Percentiles rank a stretch among this genome's conserved stretches.
Conservation (phyloP, 441 rosid genomes). For the Hura crepitans region DNA sequence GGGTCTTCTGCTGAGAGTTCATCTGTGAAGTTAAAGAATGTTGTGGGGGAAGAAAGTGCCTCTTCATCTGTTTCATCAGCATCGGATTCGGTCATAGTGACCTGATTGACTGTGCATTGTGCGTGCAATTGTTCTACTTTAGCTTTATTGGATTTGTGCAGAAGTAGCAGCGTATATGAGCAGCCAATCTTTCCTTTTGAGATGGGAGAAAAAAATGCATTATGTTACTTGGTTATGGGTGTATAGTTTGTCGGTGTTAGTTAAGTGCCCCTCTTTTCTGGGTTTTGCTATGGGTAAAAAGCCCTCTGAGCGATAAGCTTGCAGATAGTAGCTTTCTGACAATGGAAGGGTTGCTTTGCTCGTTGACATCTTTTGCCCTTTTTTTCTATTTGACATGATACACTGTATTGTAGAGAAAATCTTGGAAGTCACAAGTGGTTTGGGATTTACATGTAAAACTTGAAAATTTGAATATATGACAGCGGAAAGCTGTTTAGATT, state of each 20-base stretch:
- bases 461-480: constrained; percentile 1
- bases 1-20: constrained; percentile 39
- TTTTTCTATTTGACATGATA: background rate
- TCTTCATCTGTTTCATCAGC: constrained; percentile 45
- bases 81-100: constrained; percentile 26
- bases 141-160: constrained; percentile 23
- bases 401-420: constrained; percentile 8
- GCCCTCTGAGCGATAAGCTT: constrained; percentile 22
- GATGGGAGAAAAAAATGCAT: constrained; percentile 18
- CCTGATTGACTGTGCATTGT: constrained; percentile 27
- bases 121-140: constrained; percentile 3
- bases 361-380: background rate
- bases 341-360: constrained; percentile 14
- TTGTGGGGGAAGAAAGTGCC: constrained; percentile 40
- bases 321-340: constrained; percentile 18
- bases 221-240: constrained; percentile 17
- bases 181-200: constrained; percentile 23
- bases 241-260: constrained; percentile 35
- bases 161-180: constrained; percentile 30
- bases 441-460: constrained; percentile 14
- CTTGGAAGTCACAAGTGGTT: constrained; percentile 1
- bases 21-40: constrained; percentile 45
- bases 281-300: constrained; percentile 20
- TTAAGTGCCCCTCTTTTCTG: constrained; percentile 7
- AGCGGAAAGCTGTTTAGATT: background rate